A percentile compares a stretch with the other conserved stretches of the same genome.
phyloP scores from a whole-genome alignment of 306 rosid species.

The Castanea sativa region DNA sequence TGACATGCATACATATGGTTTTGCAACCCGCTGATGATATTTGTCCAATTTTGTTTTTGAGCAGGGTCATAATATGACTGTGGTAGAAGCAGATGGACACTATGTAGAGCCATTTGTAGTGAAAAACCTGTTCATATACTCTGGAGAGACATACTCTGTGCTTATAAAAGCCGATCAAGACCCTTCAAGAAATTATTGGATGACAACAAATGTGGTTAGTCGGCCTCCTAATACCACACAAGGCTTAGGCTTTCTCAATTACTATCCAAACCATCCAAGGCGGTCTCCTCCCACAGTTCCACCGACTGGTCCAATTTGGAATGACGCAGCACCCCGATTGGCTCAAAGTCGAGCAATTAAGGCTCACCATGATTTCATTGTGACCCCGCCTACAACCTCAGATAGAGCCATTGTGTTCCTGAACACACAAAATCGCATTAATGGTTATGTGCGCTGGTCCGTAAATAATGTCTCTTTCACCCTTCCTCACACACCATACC shows the following conservation, averaged over 20 bases:
- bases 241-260: slow-evolving; percentile 64
- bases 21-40: neutral
- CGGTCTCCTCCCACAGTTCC: slow-evolving; percentile 49
- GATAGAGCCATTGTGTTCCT: slow-evolving; percentile 72
- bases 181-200: slow-evolving; percentile 83
- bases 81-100: slow-evolving; percentile 93
- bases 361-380: slow-evolving; percentile 43
- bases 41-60: no score
- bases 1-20: no score
- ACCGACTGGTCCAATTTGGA: slow-evolving; percentile 65
- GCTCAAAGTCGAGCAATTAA: slow-evolving; percentile 70
- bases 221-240: slow-evolving; percentile 58
- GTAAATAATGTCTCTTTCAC: slow-evolving; percentile 73
- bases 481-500: slow-evolving; percentile 78
- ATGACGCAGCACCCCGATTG: slow-evolving; percentile 35
- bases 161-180: slow-evolving; percentile 65
- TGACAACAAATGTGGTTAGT: slow-evolving; percentile 60
- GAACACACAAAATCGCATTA: slow-evolving; percentile 65
- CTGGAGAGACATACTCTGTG: slow-evolving; percentile 92
- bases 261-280: slow-evolving; percentile 84
- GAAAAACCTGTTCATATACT: slow-evolving; percentile 65
- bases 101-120: slow-evolving; percentile 79
- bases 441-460: slow-evolving; percentile 44
- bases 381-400: slow-evolving; percentile 54
- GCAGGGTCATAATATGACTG: slow-evolving; percentile 91